phyloP scores from a whole-genome alignment of 1,284 basidiomycete genomes.

The Cryptococcus sp. region DNA sequence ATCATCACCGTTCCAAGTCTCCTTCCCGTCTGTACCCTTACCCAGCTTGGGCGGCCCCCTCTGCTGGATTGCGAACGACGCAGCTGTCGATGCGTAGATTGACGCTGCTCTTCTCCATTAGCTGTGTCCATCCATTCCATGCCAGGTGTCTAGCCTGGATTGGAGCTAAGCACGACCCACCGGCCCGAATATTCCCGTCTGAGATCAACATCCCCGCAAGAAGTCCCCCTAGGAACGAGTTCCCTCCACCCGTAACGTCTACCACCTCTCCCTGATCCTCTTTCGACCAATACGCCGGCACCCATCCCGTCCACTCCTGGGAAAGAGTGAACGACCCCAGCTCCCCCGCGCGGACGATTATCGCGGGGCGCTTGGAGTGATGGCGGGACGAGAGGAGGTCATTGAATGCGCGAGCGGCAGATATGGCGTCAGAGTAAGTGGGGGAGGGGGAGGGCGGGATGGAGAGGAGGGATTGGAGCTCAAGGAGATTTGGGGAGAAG shows the following conservation, averaged over 20 bases:
- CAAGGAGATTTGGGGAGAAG: conserved; percentile 54
- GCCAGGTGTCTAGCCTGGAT: neutral
- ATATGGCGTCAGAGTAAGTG: conserved; percentile 55
- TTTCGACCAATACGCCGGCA: conserved; percentile 69
- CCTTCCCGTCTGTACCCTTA: conserved; percentile 30
- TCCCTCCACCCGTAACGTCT: conserved; percentile 87
- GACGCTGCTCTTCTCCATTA: conserved; percentile 54
- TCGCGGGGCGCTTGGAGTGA: conserved; percentile 52
- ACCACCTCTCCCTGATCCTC: conserved; percentile 58
- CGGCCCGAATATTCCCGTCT: conserved; percentile 61
- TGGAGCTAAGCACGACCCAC: conserved; percentile 50
- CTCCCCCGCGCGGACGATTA: conserved; percentile 73
- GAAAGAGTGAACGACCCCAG: conserved; percentile 65
- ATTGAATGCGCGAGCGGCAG: conserved; percentile 61
- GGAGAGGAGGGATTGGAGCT: conserved; percentile 32
- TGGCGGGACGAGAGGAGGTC: conserved; percentile 56
- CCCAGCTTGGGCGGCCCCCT: conserved; percentile 61
- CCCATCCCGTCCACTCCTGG: conserved; percentile 56
- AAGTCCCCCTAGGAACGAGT: conserved; percentile 79
- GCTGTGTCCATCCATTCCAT: neutral
- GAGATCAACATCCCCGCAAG: conserved; percentile 65
- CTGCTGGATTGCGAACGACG: conserved; percentile 81
- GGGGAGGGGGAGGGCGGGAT: conserved; percentile 1
- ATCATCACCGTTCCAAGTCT: conserved; percentile 66
- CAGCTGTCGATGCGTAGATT: conserved; percentile 70